Percentiles rank a stretch among this genome's conserved stretches.
phyloP scores from a whole-genome alignment of 1,139 yeast species.

The Nakaseomyces nivariensis region DNA sequence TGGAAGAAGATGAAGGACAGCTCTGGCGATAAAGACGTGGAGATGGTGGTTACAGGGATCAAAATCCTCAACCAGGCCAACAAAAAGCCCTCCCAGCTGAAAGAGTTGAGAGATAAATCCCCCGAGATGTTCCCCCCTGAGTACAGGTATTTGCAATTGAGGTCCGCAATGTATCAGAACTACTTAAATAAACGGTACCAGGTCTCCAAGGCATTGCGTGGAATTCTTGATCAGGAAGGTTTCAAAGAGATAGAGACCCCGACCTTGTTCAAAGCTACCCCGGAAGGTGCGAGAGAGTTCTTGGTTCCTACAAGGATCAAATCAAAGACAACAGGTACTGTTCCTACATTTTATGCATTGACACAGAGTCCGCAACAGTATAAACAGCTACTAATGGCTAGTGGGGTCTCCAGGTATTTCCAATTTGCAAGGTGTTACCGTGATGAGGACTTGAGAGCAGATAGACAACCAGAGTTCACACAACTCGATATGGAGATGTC shows the following conservation, averaged over 20 bases:
- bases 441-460: slow-evolving; percentile 90
- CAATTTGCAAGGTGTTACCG: slow-evolving; percentile 92
- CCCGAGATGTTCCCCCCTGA: slow-evolving; percentile 51
- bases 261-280: slow-evolving; percentile 82
- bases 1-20: slow-evolving; percentile 13
- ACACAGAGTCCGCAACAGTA: slow-evolving; percentile 98
- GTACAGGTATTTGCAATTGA: slow-evolving; percentile 67
- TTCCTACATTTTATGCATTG: slow-evolving; percentile 63
- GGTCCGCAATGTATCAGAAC: slow-evolving; percentile 51
- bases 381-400: slow-evolving; percentile 87
- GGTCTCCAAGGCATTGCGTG: slow-evolving; percentile 48
- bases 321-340: slow-evolving; percentile 16
- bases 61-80: slow-evolving; percentile 59
- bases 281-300: slow-evolving; percentile 96
- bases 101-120: slow-evolving; percentile 39
- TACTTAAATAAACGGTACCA: slow-evolving; percentile 53
- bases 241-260: slow-evolving; percentile 93
- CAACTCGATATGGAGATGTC: slow-evolving; percentile 94
- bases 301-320: slow-evolving; percentile 71
- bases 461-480: slow-evolving; percentile 95
- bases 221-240: slow-evolving; percentile 36
- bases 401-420: slow-evolving; percentile 77
- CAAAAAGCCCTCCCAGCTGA: slow-evolving; percentile 61
- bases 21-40: slow-evolving; percentile 33
- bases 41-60: slow-evolving; percentile 43